Conservation (phyloP, 2,329 filamentous ascomycete species). For the Karstenula rhodostoma region DNA sequence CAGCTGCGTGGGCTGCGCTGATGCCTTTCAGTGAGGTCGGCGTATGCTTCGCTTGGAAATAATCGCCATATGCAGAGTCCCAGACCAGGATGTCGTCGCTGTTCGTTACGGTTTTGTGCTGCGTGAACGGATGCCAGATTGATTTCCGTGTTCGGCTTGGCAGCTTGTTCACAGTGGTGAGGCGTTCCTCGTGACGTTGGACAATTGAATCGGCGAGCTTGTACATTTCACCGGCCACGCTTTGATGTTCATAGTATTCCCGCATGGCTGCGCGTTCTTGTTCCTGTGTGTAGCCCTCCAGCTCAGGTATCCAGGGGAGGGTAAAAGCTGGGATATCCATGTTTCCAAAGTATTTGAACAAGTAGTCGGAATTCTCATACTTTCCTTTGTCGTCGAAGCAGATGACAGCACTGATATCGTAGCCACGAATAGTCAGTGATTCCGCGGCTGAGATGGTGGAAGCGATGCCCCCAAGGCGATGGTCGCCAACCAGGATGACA, state of each 20-base stretch:
- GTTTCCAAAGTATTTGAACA: constrained; percentile 71
- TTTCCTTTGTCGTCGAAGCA: constrained; percentile 70
- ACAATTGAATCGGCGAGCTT: constrained; percentile 62
- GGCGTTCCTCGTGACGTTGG: constrained; percentile 62
- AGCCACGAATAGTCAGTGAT: constrained; percentile 78
- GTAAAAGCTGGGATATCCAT: constrained; percentile 64
- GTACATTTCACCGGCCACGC: constrained; percentile 50
- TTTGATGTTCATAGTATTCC: constrained; percentile 66
- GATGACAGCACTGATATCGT: constrained; percentile 75
- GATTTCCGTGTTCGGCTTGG: constrained; percentile 59
- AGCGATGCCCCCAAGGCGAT: constrained; percentile 79
- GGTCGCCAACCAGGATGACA: constrained; percentile 76
- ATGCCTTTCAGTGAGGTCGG: constrained; percentile 24
- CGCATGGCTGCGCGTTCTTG: constrained; percentile 67
- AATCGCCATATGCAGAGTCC: constrained; percentile 81
- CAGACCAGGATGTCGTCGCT: constrained; percentile 74
- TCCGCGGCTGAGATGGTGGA: constrained; percentile 83
- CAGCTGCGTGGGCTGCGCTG: constrained; percentile 13
- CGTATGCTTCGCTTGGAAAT: constrained; percentile 70
- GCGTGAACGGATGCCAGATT: constrained; percentile 90
- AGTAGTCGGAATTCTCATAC: constrained; percentile 74
- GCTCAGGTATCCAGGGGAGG: constrained; percentile 66
- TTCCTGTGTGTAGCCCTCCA: constrained; percentile 34
- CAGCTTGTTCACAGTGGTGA: constrained; percentile 69
- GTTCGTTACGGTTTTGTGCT: constrained; percentile 71